Percentiles rank a stretch among this genome's conserved stretches.
phyloP scores from a whole-genome alignment of 495 filamentous ascomycete genomes.

The Penicillium atrosanguineum region DNA sequence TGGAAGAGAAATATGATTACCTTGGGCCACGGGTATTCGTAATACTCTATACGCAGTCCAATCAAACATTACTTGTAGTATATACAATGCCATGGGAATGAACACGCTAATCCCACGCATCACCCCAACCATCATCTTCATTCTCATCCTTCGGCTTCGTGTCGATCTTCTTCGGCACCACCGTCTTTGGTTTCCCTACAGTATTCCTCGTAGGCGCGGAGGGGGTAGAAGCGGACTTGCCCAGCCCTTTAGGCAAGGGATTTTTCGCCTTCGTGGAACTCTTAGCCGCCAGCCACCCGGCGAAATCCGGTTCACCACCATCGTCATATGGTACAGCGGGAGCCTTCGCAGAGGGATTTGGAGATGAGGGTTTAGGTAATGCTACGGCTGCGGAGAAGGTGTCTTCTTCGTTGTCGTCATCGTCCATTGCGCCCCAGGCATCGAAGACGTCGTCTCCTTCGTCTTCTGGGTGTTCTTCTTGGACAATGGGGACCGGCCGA shows the following conservation, averaged over 20 bases:
- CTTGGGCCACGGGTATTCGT: background rate
- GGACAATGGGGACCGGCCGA: slow-evolving; percentile 45
- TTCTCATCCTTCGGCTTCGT: slow-evolving; percentile 50
- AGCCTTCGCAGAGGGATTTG: slow-evolving; percentile 24
- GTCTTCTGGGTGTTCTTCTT: slow-evolving; percentile 30
- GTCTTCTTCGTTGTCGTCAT: slow-evolving; percentile 50
- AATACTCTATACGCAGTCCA: background rate
- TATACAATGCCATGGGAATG: background rate
- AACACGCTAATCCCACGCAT: slow-evolving; percentile 48
- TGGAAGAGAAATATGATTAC: no score
- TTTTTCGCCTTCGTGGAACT: slow-evolving; percentile 68
- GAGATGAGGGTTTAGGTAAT: slow-evolving; percentile 32
- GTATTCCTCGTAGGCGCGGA: slow-evolving; percentile 30
- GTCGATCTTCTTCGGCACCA: slow-evolving; percentile 46
- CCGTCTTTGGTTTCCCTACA: slow-evolving; percentile 38
- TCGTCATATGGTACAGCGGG: slow-evolving; percentile 66
- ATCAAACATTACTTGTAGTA: background rate
- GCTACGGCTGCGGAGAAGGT: slow-evolving; percentile 46
- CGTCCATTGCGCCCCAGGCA: slow-evolving; percentile 71
- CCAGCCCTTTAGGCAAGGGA: slow-evolving; percentile 72
- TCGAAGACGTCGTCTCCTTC: slow-evolving; percentile 58
- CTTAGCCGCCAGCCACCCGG: slow-evolving; percentile 86
- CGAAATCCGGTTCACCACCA: slow-evolving; percentile 87
- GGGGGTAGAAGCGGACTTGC: slow-evolving; percentile 47
- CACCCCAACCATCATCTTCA: slow-evolving; percentile 54